Base-by-base conservation (phyloP, 2,329 filamentous ascomycete genomes). In the Apiospora malaysiana region DNA sequence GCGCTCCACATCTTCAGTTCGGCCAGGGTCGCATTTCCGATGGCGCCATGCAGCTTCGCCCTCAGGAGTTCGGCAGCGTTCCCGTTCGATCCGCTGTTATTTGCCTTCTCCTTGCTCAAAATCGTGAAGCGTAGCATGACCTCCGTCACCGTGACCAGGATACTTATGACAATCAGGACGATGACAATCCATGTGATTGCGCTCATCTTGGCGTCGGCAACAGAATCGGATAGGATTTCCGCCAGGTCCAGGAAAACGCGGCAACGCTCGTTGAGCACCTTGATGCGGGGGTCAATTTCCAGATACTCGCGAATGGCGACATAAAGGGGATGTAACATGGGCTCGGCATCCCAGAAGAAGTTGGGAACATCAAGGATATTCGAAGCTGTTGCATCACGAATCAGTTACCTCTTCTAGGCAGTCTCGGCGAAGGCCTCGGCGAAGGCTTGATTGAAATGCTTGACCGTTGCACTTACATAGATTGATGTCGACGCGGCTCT, bases 321-420 rank as follows among this genome's bases (percentile, higher is more conserved):
- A 84, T 99, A 99, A 40, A 99, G 90, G 0, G 96, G 96, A 80
- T 98, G 94, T 0, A 99, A 87, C 0, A 94, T 98, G 23, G 96
- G 96, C 80, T 99, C 96, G 14, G 93, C 93, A 81, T 98, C 95
- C 96, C 96, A 99, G 87, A 98, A 97, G 87, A 98, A 98, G 80
- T 95, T 97, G 72, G 95, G 95, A 0, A 97, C 94, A 81, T 98
- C 95, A 71, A 98, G 92, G 80, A 98, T 95, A 79, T 98, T 98
- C 25, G 93, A 97, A 72, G 94, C 94, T 97, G 75, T 56, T 69
- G 5, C 66, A 37, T 67, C 40, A 25, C 32, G 67, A 25, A 42
- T 68, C 10, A 56, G 67, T 68, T 25, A 40, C 67, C 45, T 4
- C 10, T 37, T 67, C 25, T 27, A 32, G 65, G n/a, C n/a, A n/a